phyloP scores from a whole-genome alignment of 331 rosid species.

The Telfairia occidentalis region DNA sequence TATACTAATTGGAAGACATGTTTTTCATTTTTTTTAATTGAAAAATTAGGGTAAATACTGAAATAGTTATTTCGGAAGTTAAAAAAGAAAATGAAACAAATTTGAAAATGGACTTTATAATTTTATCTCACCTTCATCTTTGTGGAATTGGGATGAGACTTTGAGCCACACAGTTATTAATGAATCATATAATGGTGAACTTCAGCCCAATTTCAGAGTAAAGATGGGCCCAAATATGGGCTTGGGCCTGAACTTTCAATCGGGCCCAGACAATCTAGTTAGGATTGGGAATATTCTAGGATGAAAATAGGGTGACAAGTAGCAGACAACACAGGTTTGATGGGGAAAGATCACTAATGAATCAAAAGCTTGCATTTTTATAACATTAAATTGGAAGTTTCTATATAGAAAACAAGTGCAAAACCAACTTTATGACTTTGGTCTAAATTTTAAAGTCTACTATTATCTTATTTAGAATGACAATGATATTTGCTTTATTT shows the following conservation, averaged over 20 bases:
- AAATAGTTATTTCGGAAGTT: too few relatives aligned
- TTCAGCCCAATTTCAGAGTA: not conserved
- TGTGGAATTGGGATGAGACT: not conserved
- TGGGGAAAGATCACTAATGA: not conserved
- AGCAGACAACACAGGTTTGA: not conserved
- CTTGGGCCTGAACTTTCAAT: not conserved
- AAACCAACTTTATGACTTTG: conserved; percentile 10
- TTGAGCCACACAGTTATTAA: not conserved
- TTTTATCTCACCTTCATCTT: too few relatives aligned
- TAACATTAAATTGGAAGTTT: conserved; percentile 8
- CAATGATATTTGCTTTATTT: not conserved
- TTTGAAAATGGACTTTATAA: too few relatives aligned
- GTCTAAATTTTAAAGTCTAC: not conserved
- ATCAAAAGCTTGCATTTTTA: conserved; percentile 4
- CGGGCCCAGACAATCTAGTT: not conserved
- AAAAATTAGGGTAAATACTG: too few relatives aligned
- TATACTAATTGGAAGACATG: too few relatives aligned
- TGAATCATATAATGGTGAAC: not conserved
- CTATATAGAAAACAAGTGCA: not conserved
- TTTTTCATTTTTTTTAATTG: too few relatives aligned
- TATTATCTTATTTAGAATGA: conserved; percentile 9
- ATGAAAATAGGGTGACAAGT: conserved; percentile 3
- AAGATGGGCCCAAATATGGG: not conserved
- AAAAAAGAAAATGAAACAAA: too few relatives aligned
- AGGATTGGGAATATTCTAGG: not conserved